Evolutionary conservation across 2,329 filamentous ascomycete species (phyloP), one percentile per base, ranked within the genome.

Genomic region (Thielaviopsis musarum): DNA sequence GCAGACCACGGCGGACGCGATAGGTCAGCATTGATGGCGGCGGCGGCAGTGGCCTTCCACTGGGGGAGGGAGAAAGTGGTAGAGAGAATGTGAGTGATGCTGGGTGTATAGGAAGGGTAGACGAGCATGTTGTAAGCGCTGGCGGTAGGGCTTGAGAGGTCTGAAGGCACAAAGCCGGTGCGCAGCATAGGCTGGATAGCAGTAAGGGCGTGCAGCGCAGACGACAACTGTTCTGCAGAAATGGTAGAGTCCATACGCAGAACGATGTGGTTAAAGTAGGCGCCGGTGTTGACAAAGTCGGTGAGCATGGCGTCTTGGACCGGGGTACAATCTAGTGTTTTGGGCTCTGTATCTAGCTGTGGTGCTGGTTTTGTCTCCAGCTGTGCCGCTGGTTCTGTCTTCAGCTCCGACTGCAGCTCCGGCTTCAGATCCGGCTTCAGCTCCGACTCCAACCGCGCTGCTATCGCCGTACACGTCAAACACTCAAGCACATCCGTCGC

Each of bases 241-340:
- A 80, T 56, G 0, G 66, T 66, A 0, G 66, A 30, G 1, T 75
- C 64, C 2, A 88, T 63, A 19, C 71, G 66, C 66, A 85, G 78
- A 21, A 75, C 73, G 45, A 89, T 71, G 61, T 82, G 81, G 66
- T 95, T 96, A 66, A 94, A 79, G 67, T 96, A 96, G 41, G 85
- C 72, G 0, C 77, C 69, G 0, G 85, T 88, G 58, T 82, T 77
- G 19, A 86, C 67, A 63, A 86, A 94, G 19, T 88, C 82, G 0
- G 83, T 83, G 56, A 95, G 68, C 79, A 96, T 90, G 0, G 87
- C 88, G 55, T 80, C 78, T 65, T 96, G 91, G 0, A 90, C 74
- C 0, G 85, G 76, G 0, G 90, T 95, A 67, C 88, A 95, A n/a
- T n/a, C n/a, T n/a, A n/a, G n/a, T n/a, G n/a, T n/a, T n/a, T n/a